Percentiles rank a stretch among this genome's conserved stretches.
Conservation (phyloP, 2,329 filamentous ascomycete genomes). For the Beauveria scarabaeidicola region DNA sequence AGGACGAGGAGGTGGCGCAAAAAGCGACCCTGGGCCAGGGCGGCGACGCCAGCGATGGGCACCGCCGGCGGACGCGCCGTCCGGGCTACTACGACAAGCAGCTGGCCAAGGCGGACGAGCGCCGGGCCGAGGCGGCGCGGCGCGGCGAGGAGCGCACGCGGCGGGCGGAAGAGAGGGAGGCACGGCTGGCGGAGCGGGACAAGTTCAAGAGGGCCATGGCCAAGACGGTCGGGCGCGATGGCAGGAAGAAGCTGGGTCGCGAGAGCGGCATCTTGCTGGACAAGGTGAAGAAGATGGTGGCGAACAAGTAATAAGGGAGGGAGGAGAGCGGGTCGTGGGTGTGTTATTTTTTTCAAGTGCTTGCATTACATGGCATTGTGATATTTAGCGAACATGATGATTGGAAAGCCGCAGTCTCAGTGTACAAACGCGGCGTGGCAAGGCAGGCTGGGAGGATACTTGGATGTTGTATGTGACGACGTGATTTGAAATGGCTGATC, state of each 20-base stretch:
- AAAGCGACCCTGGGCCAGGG: constrained; percentile 14
- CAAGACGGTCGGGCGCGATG: constrained; percentile 65
- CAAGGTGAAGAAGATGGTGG: constrained; percentile 66
- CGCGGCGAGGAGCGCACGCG: constrained; percentile 32
- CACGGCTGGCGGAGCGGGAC: constrained; percentile 55
- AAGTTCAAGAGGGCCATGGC: constrained; percentile 60
- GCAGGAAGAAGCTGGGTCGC: constrained; percentile 70
- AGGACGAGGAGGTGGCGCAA: constrained; percentile 29
- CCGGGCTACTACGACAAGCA: constrained; percentile 61
- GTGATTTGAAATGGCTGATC: no score
- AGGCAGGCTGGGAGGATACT: neutral
- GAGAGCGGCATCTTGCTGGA: constrained; percentile 73
- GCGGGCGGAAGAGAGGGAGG: constrained; percentile 55
- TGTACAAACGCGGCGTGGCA: neutral
- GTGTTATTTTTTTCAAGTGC: neutral
- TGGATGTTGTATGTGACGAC: neutral
- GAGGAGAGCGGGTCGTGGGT: neutral
- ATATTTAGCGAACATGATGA: neutral
- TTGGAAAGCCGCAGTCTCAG: neutral
- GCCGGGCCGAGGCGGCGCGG: constrained; percentile 32
- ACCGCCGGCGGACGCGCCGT: constrained; percentile 27
- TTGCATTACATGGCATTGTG: neutral
- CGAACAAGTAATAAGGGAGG: constrained; percentile 22
- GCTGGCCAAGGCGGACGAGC: constrained; percentile 35
- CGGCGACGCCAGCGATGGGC: constrained; percentile 21